phyloP scores from a whole-genome alignment of 257 asterid genomes.

The Ajuga chamaepitys region DNA sequence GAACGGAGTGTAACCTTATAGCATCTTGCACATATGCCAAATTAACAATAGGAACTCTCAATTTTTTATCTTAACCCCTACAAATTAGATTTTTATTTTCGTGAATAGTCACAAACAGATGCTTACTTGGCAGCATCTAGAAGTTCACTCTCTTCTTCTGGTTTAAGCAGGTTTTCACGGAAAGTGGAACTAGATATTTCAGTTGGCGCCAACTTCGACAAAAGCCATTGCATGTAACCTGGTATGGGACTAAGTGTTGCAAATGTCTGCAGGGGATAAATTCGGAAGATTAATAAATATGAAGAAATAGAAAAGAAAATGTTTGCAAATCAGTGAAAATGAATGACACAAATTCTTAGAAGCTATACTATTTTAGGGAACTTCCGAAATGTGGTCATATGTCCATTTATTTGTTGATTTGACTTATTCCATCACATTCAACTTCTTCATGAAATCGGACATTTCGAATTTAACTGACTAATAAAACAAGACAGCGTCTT shows the following conservation, averaged over 20 bases:
- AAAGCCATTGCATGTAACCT: constrained; percentile 87
- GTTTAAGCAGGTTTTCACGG: constrained; percentile 67
- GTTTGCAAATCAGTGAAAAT: neutral
- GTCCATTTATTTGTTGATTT: too few relatives aligned
- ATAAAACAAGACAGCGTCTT: too few relatives aligned
- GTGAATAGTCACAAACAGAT: constrained; percentile 13
- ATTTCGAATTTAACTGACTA: too few relatives aligned
- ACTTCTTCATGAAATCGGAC: too few relatives aligned
- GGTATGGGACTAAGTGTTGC: constrained; percentile 99
- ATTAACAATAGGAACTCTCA: neutral
- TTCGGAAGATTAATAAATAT: constrained; percentile 12
- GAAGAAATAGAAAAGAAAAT: neutral
- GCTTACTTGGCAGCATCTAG: constrained; percentile 61
- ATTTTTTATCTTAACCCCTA: neutral
- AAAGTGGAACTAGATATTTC: constrained; percentile 64
- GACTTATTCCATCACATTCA: too few relatives aligned
- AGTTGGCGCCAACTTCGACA: constrained; percentile 64
- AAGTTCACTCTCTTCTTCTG: constrained; percentile 68
- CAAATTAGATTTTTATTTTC: neutral
- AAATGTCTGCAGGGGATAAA: constrained; percentile 60
- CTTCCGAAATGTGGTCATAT: neutral
- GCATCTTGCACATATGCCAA: neutral
- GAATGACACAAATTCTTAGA: neutral
- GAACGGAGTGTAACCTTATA: constrained; percentile 1
- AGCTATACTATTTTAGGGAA: neutral